A percentile compares a stretch with the other conserved stretches of the same genome.
Evolutionary conservation across 345 rosid genomes (phyloP).

Genomic region (Populus alba): DNA sequence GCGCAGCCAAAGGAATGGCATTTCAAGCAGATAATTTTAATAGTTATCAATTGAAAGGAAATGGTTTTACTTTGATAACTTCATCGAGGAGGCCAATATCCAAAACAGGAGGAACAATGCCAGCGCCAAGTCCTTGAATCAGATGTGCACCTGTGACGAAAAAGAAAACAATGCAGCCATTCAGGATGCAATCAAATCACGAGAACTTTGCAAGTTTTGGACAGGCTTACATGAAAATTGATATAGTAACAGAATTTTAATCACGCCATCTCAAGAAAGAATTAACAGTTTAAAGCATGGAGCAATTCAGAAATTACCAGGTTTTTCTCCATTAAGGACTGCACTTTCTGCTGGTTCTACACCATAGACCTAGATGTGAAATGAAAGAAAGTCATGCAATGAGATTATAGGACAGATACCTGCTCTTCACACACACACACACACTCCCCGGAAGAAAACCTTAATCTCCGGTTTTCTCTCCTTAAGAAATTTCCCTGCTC

Average conservation of each 20-base stretch:
- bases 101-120: constrained; percentile 43
- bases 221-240: background rate
- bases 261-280: background rate
- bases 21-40: background rate
- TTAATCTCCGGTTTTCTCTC: constrained; percentile 22
- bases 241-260: too few relatives aligned
- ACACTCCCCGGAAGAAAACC: background rate
- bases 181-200: background rate
- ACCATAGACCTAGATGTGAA: constrained; percentile 24
- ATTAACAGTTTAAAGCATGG: too few relatives aligned
- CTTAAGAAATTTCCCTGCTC: constrained; percentile 26
- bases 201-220: background rate
- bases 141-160: constrained; percentile 40
- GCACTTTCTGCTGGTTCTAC: constrained; percentile 34
- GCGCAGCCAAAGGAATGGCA: background rate
- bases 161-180: background rate
- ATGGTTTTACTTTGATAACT: constrained; percentile 34
- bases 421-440: background rate
- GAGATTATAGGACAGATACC: background rate
- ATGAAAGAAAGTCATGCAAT: background rate
- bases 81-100: constrained; percentile 47
- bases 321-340: constrained; percentile 28
- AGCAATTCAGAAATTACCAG: constrained; percentile 3
- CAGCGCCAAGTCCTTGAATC: constrained; percentile 67
- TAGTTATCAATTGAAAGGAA: background rate